Base-by-base conservation (phyloP, 345 rosid species). In the Rhodamnia argentea region DNA sequence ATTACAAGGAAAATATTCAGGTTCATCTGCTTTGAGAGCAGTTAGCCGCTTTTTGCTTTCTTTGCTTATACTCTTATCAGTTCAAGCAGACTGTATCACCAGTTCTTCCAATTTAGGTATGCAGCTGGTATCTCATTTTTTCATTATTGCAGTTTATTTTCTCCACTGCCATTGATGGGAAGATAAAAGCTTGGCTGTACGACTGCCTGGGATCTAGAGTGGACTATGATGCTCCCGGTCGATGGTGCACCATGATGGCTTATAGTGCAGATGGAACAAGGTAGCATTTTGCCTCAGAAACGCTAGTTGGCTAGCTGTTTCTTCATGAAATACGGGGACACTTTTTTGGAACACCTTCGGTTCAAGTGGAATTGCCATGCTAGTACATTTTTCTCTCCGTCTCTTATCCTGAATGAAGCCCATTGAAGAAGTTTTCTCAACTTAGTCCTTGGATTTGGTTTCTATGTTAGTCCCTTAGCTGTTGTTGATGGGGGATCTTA, bases 151-250 rank as follows among this genome's bases (percentile, higher is more conserved):
- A 96, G 98, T 96, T 96, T 86, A 93, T 96, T 29, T 96, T 96
- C 86, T 95, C 99, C 55, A 96, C 99, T n/a, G 95, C 96, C 55
- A 87, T 92, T 85, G 99, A 96, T 89, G 99, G 99, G 89, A 96
- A 95, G 89, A 96, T 96, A 81, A 96, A 95, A 87, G 96, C 99
- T 83, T 96, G 99, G 99, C 86, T 96, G 82, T 96, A 95, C 89
- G 98, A 96, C 83, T 85, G 90, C 88, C 27, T 91, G 88, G 98
- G 99, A 58, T 96, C 98, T 78, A 92, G 98, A 89, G 99, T 95
- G 83, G 96, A 95, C 88, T 96, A 95, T 92, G 96, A 94, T 92
- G 99, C 99, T 56, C 98, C 96, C 23, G 98, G 98, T 32, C 94
- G 82, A 74, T 94, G 94, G 92, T 94, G 93, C 84, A 94, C 97